Percentiles rank a stretch among this genome's conserved stretches.
Conservation (phyloP, 1,284 basidiomycete genomes). For the Xerocomus alliaceus region DNA sequence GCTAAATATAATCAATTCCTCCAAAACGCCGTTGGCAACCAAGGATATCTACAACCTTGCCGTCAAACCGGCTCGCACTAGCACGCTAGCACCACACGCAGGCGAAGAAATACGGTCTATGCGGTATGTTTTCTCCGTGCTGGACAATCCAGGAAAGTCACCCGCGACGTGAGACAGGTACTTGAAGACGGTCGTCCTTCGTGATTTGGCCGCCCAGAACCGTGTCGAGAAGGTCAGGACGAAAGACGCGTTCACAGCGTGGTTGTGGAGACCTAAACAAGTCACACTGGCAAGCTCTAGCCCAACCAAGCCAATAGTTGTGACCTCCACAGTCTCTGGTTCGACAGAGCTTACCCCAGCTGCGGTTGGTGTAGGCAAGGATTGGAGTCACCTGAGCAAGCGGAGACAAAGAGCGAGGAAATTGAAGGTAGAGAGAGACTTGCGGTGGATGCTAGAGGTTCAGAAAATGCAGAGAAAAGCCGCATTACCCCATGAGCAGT, state of each 20-base stretch:
- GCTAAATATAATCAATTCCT: conserved; percentile 29
- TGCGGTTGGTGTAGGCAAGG: conserved; percentile 59
- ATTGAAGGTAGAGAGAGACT: conserved; percentile 46
- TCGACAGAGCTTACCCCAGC: conserved; percentile 29
- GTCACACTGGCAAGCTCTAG: not conserved
- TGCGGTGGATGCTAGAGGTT: conserved; percentile 39
- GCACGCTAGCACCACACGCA: conserved; percentile 45
- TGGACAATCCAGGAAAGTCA: not conserved
- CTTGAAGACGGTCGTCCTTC: conserved; percentile 61
- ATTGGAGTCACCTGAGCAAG: conserved; percentile 63
- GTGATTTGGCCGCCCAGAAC: conserved; percentile 50
- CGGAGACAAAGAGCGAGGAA: conserved; percentile 53
- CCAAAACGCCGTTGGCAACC: conserved; percentile 34
- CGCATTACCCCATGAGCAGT: not conserved
- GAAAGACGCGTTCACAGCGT: conserved; percentile 40
- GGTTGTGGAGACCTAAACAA: conserved; percentile 48
- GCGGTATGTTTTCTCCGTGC: conserved; percentile 45
- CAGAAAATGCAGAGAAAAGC: conserved; percentile 26
- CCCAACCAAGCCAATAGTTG: not conserved
- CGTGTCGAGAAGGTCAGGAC: conserved; percentile 54
- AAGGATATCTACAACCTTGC: conserved; percentile 38
- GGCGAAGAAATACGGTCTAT: conserved; percentile 60
- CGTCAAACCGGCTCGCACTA: conserved; percentile 9
- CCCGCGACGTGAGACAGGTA: conserved; percentile 49
- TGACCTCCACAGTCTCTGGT: not conserved